Conservation (phyloP, 805 yeast species). For the Spencermartinsiella europaea region DNA sequence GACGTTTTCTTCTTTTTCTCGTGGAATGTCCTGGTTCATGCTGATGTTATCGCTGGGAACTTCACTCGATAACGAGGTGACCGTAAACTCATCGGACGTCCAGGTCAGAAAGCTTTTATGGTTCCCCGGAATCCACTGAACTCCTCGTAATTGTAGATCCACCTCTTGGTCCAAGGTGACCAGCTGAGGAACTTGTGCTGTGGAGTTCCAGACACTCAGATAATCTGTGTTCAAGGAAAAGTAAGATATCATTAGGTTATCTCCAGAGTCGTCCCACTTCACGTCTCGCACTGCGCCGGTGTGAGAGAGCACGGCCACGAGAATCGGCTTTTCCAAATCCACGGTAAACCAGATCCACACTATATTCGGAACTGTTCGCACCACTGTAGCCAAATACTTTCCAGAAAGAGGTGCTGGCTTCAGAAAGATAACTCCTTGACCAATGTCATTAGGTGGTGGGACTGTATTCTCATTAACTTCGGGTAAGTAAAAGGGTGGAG, state of each 20-base stretch:
- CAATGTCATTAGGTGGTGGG: neutral
- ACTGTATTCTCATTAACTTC: neutral
- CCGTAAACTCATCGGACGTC: constrained; percentile 4
- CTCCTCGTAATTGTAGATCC: constrained; percentile 1
- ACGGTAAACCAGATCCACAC: constrained; percentile 21
- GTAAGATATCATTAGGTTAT: constrained; percentile 6
- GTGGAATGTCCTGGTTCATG: neutral
- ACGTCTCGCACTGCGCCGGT: constrained; percentile 7
- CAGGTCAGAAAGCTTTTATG: constrained; percentile 1
- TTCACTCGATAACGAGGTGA: constrained; percentile 2
- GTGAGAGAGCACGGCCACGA: constrained; percentile 14
- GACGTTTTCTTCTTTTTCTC: neutral
- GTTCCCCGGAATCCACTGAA: neutral
- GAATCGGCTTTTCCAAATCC: neutral
- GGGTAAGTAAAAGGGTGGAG: neutral
- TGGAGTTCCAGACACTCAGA: constrained; percentile 13
- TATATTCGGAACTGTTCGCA: constrained; percentile 15
- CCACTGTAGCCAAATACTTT: constrained; percentile 12
- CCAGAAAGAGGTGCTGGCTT: constrained; percentile 14
- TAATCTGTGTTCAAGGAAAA: constrained; percentile 6
- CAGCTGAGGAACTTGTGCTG: constrained; percentile 1
- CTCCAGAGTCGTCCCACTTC: constrained; percentile 5
- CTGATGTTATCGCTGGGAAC: neutral
- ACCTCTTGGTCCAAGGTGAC: constrained; percentile 4
- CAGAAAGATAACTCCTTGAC: constrained; percentile 12